These are phyloP conservation scores for Teunomyces panamensis DNA, from an alignment of 805 yeast genomes.

Conservation along the genomic window DNA sequence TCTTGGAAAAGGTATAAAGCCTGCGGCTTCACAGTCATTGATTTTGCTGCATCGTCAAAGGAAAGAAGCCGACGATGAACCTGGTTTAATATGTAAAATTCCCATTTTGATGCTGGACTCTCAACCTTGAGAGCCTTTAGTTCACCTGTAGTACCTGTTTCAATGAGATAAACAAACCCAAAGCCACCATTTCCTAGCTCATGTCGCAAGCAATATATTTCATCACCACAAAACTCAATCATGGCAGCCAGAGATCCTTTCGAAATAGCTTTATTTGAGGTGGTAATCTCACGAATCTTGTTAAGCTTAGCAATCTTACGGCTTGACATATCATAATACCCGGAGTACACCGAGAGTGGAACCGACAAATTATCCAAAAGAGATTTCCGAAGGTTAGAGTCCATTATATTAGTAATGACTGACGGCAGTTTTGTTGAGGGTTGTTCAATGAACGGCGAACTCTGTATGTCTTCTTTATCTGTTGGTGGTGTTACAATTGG, in stretches of 20 bases:
- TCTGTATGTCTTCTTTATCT: slow-evolving; percentile 27
- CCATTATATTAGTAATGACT: slow-evolving; percentile 40
- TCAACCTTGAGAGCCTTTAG: slow-evolving; percentile 71
- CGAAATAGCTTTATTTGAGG: slow-evolving; percentile 27
- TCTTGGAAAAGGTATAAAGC: slow-evolving; percentile 57
- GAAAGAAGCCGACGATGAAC: slow-evolving; percentile 41
- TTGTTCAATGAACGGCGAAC: slow-evolving; percentile 48
- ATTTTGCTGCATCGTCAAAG: slow-evolving; percentile 17
- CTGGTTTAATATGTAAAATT: slow-evolving; percentile 66
- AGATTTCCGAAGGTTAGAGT: slow-evolving; percentile 33
- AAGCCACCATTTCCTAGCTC: slow-evolving; percentile 80
- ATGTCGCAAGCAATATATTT: slow-evolving; percentile 46
- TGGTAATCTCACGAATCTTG: slow-evolving; percentile 37
- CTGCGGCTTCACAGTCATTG: slow-evolving; percentile 44
- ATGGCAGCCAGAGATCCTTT: slow-evolving; percentile 39
- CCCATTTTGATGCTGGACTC: slow-evolving; percentile 73
- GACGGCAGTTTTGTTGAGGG: slow-evolving; percentile 10
- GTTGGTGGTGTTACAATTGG: slow-evolving; percentile 26
- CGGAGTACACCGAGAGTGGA: slow-evolving; percentile 29
- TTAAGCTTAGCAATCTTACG: slow-evolving; percentile 23
- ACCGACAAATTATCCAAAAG: slow-evolving; percentile 39
- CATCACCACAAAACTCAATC: slow-evolving; percentile 42
- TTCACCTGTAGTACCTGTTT: slow-evolving; percentile 47
- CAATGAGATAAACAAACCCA: slow-evolving; percentile 73
- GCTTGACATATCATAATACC: slow-evolving; percentile 32